phyloP scores from a whole-genome alignment of 2,329 filamentous ascomycete genomes.

The Scedosporium minutisporum region DNA sequence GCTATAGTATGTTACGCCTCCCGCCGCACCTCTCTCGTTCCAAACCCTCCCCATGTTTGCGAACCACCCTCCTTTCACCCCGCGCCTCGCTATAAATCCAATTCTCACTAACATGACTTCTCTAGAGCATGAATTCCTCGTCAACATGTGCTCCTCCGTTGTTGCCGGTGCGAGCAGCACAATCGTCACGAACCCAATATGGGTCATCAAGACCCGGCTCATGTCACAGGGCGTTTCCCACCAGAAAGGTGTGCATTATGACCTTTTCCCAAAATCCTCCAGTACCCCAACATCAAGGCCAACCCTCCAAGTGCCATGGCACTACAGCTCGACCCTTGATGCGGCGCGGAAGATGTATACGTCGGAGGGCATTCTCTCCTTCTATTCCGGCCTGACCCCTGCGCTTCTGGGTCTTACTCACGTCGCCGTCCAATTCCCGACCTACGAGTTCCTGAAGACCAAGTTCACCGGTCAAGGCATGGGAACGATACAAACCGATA shows the following conservation, averaged over 20 bases:
- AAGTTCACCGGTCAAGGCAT: slow-evolving; percentile 84
- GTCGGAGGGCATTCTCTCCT: slow-evolving; percentile 77
- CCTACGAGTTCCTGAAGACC: slow-evolving; percentile 89
- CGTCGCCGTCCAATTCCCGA: slow-evolving; percentile 92
- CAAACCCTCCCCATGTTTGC: background rate
- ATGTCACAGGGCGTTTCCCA: slow-evolving; percentile 74
- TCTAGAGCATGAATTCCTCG: slow-evolving; percentile 28
- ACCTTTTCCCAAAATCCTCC: slow-evolving; percentile 35
- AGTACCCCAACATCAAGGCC: slow-evolving; percentile 47
- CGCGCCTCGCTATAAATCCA: background rate
- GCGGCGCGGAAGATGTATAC: slow-evolving; percentile 94
- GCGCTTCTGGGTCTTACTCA: slow-evolving; percentile 87
- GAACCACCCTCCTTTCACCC: background rate
- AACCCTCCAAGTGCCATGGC: slow-evolving; percentile 63
- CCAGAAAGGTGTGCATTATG: slow-evolving; percentile 35
- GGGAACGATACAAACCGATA: slow-evolving; percentile 55
- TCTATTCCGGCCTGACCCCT: slow-evolving; percentile 90
- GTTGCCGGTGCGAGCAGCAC: slow-evolving; percentile 88
- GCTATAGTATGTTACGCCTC: slow-evolving; percentile 43
- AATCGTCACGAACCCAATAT: slow-evolving; percentile 91
- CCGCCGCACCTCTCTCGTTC: background rate
- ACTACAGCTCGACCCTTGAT: slow-evolving; percentile 82
- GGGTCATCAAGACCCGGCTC: slow-evolving; percentile 96
- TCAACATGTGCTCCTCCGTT: slow-evolving; percentile 83
- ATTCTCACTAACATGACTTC: slow-evolving; percentile 1